Base-by-base conservation (phyloP, 371 early-diverging fungal genomes). In the Saksenaea oblongispora region DNA sequence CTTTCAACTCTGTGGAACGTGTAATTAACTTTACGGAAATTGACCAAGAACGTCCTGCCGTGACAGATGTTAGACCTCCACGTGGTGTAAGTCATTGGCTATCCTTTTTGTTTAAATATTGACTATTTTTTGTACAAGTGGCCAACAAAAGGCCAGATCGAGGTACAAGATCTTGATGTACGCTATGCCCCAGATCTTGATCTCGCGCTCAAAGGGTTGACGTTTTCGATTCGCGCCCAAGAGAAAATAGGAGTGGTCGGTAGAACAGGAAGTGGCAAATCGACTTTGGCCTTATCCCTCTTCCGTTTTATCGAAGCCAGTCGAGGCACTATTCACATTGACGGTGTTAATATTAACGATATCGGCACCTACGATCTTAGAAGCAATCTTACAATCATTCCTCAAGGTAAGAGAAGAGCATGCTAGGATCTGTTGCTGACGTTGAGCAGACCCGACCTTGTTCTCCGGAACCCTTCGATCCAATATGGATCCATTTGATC, bases 1-100 rank as follows among this genome's bases (percentile, higher is more conserved):
- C 80, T 61, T 80, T 90, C 78, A 90, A 89, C 82, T 78, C 86
- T 36, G 89, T 93, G 15, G 93, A 93, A 65, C 87, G 93, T 51
- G 76, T 90, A 0, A 67, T 73, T 5, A 85, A 91, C 62, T 93
- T 90, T 67, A 66, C 78, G 64, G 58, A 63, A 1, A 67, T 89
- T 39, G 84, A 84, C 55, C 83, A 87, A 66, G 91, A 90, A 56
- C 83, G 90, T 7, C 66, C 79, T 44, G 70, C 79, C 8, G 59
- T 72, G 13, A 69, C 72, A 27, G 63, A 65, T 0, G 75, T 63
- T 3, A 54, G 51, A 0, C 66, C 70, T n/a, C 81, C 78, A 22
- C 4, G 0, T 2, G 51, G 27, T 9, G 51, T 47, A 47, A 18
- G 51, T 22, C 11, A 9, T 47, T n/a, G n/a, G 18, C n/a, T n/a